These are phyloP conservation scores for Talaromyces borbonicus DNA, from an alignment of 495 filamentous ascomycete species.

Conservation along the genomic window DNA sequence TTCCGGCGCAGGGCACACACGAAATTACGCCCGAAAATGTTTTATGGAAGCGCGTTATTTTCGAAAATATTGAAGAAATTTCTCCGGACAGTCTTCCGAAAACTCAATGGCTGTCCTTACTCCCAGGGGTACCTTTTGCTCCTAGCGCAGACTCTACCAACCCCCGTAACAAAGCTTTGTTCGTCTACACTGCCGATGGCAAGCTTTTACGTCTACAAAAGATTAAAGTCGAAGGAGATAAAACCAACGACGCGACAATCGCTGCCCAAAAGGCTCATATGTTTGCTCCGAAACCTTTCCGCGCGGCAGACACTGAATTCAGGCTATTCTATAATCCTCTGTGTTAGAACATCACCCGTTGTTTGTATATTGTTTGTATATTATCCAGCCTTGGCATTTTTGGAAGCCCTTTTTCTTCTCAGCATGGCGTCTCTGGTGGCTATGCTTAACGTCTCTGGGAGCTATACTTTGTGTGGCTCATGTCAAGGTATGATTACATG, in stretches of 20 bases:
- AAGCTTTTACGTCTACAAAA: conserved; percentile 28
- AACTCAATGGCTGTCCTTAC: conserved; percentile 12
- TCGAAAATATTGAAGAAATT: conserved; percentile 30
- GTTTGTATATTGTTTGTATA: no score
- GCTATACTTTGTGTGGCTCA: no score
- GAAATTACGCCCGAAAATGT: no score
- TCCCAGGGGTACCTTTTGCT: conserved; percentile 33
- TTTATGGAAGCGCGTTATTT: conserved; percentile 31
- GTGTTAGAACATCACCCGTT: conserved; percentile 14
- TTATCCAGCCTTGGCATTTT: no score
- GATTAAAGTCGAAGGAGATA: conserved; percentile 37
- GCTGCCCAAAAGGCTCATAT: conserved; percentile 36
- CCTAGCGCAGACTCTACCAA: conserved; percentile 13
- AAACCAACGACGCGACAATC: conserved; percentile 24
- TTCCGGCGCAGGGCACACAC: no score
- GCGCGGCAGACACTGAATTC: conserved; percentile 17
- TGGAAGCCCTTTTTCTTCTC: no score
- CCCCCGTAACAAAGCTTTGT: conserved; percentile 23
- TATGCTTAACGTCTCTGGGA: no score
- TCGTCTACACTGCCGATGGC: conserved; percentile 28
- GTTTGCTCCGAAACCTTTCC: conserved; percentile 25
- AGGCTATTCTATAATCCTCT: conserved; percentile 32
- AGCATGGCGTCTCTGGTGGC: no score
- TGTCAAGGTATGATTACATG: no score
- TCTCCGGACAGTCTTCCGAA: conserved; percentile 19